These are phyloP conservation scores for Phytophthora chlamydospora DNA, from an alignment of 352 stramenopile genomes.

Conservation along the genomic window DNA sequence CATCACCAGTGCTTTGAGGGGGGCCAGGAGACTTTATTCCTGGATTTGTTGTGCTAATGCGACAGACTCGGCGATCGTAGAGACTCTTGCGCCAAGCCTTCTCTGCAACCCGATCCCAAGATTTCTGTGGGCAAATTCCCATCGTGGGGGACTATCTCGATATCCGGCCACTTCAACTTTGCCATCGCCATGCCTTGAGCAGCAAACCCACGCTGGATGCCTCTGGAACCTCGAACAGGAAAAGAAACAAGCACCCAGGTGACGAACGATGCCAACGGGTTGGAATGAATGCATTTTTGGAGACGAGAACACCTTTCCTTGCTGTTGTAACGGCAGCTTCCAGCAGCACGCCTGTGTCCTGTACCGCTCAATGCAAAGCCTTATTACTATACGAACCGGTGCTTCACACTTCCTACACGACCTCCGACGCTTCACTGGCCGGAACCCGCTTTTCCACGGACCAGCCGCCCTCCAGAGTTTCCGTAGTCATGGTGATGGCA, in stretches of 20 bases:
- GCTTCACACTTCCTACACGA: constrained; percentile 48
- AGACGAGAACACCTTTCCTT: constrained; percentile 2
- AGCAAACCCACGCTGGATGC: constrained; percentile 1
- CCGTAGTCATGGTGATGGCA: constrained; percentile 56
- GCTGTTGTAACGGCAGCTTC: constrained; percentile 9
- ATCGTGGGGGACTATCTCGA: constrained; percentile 4
- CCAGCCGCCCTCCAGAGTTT: constrained; percentile 84
- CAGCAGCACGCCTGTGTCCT: constrained; percentile 3
- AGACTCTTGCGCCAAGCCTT: neutral
- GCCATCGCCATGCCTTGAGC: neutral
- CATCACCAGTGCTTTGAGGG: neutral
- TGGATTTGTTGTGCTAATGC: constrained; percentile 5
- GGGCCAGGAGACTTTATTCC: neutral
- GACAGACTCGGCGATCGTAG: neutral
- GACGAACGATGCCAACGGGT: neutral
- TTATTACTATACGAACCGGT: constrained; percentile 37
- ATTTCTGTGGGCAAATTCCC: constrained; percentile 9
- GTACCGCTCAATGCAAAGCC: constrained; percentile 9
- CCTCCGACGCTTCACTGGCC: constrained; percentile 45
- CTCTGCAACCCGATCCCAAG: constrained; percentile 5
- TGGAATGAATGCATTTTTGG: constrained; percentile 13
- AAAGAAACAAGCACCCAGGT: constrained; percentile 2
- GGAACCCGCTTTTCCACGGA: constrained; percentile 85
- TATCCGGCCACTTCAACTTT: neutral
- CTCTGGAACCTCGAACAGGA: constrained; percentile 6